Evolutionary conservation across 768 basidiomycete species (phyloP).

Genomic region (Macrolepiota dolichaula): DNA sequence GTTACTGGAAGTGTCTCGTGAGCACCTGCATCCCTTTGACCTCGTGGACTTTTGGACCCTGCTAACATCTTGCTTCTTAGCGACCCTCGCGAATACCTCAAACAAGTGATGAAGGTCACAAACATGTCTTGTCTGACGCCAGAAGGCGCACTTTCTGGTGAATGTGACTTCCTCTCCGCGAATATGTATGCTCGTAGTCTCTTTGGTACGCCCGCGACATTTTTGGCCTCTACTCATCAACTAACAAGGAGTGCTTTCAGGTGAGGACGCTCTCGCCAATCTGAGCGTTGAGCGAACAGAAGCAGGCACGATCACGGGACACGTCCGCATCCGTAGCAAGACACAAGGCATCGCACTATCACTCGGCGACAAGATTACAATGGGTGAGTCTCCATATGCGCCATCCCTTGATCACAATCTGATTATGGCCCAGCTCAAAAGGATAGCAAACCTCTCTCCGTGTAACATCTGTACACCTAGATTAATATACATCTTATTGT

Average conservation of each 20-base stretch:
- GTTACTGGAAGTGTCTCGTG: constrained; percentile 81
- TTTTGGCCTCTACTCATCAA: not conserved
- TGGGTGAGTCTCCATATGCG: constrained; percentile 33
- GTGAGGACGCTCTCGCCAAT: constrained; percentile 96
- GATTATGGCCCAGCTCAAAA: constrained; percentile 32
- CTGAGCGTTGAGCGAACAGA: constrained; percentile 88
- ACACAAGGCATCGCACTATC: constrained; percentile 97
- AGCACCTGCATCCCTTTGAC: constrained; percentile 30
- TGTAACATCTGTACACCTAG: constrained; percentile 21
- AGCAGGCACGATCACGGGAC: constrained; percentile 78
- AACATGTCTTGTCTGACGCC: constrained; percentile 98
- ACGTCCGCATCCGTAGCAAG: constrained; percentile 95
- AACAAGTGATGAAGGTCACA: constrained; percentile 93
- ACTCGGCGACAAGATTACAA: constrained; percentile 85
- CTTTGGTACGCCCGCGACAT: constrained; percentile 63
- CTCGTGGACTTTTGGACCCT: not conserved
- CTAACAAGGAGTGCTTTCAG: constrained; percentile 32
- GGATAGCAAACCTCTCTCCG: constrained; percentile 33
- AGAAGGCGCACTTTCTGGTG: constrained; percentile 90
- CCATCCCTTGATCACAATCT: not conserved
- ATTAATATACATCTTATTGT: constrained; percentile 1
- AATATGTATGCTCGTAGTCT: constrained; percentile 95
- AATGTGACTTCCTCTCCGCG: constrained; percentile 95
- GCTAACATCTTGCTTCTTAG: constrained; percentile 32
- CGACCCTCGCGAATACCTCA: constrained; percentile 84